Evolutionary conservation across 129 eudicot genomes (phyloP).

Genomic region (Mikania micrantha): DNA sequence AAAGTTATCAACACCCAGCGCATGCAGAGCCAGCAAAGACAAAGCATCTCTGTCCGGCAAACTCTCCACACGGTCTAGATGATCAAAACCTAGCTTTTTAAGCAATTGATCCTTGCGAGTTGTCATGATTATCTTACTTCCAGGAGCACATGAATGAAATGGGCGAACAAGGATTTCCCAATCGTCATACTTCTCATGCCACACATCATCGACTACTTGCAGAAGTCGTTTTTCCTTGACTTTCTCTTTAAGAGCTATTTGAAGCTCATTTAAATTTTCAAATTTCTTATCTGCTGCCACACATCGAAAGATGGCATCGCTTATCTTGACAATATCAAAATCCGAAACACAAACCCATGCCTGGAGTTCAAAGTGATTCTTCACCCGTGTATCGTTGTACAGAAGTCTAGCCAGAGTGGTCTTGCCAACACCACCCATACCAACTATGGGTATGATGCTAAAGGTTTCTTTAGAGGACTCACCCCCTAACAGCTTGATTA

Average conservation of each 20-base stretch:
- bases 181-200: constrained; percentile 26
- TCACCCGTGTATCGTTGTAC: neutral
- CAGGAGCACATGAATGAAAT: constrained; percentile 18
- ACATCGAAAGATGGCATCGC: constrained; percentile 21
- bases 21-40: constrained; percentile 29
- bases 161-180: constrained; percentile 30
- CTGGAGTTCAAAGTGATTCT: constrained; percentile 15
- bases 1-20: constrained; percentile 15
- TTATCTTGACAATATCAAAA: constrained; percentile 13
- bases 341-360: constrained; percentile 46
- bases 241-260: constrained; percentile 11
- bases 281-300: neutral
- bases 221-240: constrained; percentile 27
- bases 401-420: constrained; percentile 6
- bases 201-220: constrained; percentile 38
- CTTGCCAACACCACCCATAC: constrained; percentile 13
- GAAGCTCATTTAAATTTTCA: constrained; percentile 25
- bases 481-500: neutral
- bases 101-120: constrained; percentile 27
- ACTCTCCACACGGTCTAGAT: constrained; percentile 11
- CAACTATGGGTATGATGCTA: constrained; percentile 27
- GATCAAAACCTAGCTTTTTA: constrained; percentile 14
- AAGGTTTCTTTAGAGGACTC: neutral
- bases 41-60: constrained; percentile 16
- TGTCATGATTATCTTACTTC: constrained; percentile 45